These are phyloP conservation scores for Phycomyces blakesleeanus DNA, from an alignment of 192 early-diverging fungal genomes.

Conservation along the genomic window DNA sequence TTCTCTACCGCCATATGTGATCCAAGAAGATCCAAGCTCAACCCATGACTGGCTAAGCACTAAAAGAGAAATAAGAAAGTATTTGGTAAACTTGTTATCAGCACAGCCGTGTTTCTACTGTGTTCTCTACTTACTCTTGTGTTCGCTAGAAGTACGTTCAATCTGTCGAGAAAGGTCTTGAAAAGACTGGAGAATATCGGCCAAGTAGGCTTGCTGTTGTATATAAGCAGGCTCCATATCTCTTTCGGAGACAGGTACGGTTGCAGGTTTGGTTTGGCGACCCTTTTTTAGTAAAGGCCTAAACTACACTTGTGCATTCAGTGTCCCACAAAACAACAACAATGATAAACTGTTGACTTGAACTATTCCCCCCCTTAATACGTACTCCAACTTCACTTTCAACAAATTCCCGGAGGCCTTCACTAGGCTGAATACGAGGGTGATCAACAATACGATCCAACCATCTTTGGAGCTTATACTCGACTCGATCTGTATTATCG, in stretches of 20 bases:
- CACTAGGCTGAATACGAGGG: slow-evolving; percentile 9
- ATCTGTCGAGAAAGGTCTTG: background rate
- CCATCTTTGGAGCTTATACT: slow-evolving; percentile 26
- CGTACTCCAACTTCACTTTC: slow-evolving; percentile 33
- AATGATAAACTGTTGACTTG: background rate
- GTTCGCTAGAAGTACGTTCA: slow-evolving; percentile 4
- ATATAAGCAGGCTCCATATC: slow-evolving; percentile 20
- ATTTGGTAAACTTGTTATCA: background rate
- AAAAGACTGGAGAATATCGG: background rate
- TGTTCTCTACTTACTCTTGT: slow-evolving; percentile 7
- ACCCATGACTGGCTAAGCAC: slow-evolving; percentile 14
- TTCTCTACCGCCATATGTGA: slow-evolving; percentile 27
- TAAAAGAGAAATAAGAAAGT: background rate
- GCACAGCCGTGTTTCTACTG: background rate
- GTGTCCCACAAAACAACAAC: background rate
- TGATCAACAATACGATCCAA: slow-evolving; percentile 21
- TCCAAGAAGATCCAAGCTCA: slow-evolving; percentile 18
- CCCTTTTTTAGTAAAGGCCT: slow-evolving; percentile 10
- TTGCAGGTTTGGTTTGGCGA: slow-evolving; percentile 9
- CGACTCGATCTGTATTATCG: slow-evolving; percentile 7
- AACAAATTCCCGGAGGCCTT: slow-evolving; percentile 35
- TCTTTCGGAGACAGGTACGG: slow-evolving; percentile 1
- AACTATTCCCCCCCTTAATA: background rate
- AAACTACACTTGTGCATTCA: slow-evolving; percentile 15
- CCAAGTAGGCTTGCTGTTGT: slow-evolving; percentile 1